These are phyloP conservation scores for Xylaria digitata DNA, from an alignment of 2,329 filamentous ascomycete species.

Conservation along the genomic window DNA sequence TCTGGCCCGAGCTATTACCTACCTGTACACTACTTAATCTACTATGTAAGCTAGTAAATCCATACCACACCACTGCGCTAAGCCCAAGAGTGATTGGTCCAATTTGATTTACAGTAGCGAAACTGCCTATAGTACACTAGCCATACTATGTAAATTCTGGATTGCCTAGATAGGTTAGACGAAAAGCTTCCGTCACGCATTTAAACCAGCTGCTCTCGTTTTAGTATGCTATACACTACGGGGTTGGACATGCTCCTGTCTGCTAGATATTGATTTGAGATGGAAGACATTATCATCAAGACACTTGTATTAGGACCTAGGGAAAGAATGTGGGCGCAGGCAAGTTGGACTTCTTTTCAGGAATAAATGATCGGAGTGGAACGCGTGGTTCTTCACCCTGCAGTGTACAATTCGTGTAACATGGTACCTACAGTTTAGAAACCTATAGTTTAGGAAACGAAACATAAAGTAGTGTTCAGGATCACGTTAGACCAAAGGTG, in stretches of 20 bases:
- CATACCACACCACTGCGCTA: too few relatives aligned
- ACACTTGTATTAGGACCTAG: neutral
- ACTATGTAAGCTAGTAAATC: too few relatives aligned
- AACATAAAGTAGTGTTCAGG: neutral
- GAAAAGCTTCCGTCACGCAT: neutral
- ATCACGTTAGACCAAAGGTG: neutral
- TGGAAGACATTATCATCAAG: neutral
- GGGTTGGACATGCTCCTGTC: neutral
- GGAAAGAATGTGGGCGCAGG: neutral
- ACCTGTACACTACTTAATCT: too few relatives aligned
- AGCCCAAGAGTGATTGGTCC: neutral
- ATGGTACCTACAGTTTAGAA: neutral
- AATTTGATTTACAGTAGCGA: constrained; percentile 14
- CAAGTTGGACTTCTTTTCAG: constrained; percentile 2
- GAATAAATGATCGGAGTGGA: constrained; percentile 16
- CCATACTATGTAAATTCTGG: constrained; percentile 4
- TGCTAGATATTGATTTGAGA: neutral
- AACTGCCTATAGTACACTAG: too few relatives aligned
- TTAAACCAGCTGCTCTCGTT: neutral
- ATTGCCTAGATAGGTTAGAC: constrained; percentile 12
- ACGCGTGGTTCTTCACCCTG: neutral
- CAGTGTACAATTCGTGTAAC: neutral
- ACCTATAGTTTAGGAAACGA: neutral
- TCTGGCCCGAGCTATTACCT: too few relatives aligned
- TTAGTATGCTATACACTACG: too few relatives aligned